Base-by-base conservation (phyloP, 345 rosid species). In the Rhizophora mangle region DNA sequence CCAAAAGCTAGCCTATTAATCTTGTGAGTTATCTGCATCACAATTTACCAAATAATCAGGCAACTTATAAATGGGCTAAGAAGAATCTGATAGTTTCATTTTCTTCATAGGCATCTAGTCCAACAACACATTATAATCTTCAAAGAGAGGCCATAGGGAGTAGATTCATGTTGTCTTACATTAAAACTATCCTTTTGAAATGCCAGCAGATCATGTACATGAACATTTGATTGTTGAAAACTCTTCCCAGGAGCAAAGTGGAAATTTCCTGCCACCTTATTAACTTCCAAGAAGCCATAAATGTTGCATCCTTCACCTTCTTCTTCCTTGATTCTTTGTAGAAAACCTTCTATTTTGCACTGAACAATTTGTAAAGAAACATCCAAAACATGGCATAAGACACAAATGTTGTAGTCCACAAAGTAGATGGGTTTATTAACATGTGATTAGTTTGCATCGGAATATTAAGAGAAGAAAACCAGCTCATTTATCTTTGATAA, bases 191-290 rank as follows among this genome's bases (percentile, higher is more conserved):
- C 97, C 82, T 82, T 87, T 55, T 92, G 96, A 80, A 92, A 87
- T 30, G 92, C 84, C 78, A 89, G 85, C 76, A 86, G 82, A 84
- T 92, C 98, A 63, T 95, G 96, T 52, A 90, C 88, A 71, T 90
- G 97, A 71, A 90, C 89, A 19, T 86, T 88, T 37, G 93, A 83
- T 72, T 92, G 96, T 73, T 90, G 97, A 82, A 95, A 92, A 87
- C 99, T 95, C 84, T 95, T 95, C 74, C 97, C 98, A 57, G 98
- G 98, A 66, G 99, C 96, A 86, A 95, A 95, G 75, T 95, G 97
- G 74, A 92, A 95, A 80, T 90, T 92, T 39, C 97, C 99, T 22
- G 98, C 98, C 59, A 95, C 98, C 79, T 92, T 95, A 69, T 90
- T 92, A 65, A 92, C 97, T 80, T 90, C 99, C 77, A 95, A 80